Percentiles rank a stretch among this genome's conserved stretches.
Evolutionary conservation across 1,284 basidiomycete species (phyloP).

Genomic region (Leccinum subfulvum): DNA sequence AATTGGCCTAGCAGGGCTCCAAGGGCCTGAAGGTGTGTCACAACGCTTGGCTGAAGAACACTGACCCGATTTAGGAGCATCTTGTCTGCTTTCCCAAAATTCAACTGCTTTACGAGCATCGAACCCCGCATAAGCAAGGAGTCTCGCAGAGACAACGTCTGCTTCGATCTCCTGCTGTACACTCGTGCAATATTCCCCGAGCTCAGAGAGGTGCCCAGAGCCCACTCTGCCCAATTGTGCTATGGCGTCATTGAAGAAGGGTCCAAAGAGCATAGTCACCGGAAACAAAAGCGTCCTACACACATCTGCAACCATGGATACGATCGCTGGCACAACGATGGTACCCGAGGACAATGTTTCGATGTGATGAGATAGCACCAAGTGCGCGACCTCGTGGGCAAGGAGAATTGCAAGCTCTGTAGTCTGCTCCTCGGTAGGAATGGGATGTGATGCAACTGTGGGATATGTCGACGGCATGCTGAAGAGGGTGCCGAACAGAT

Average conservation of each 20-base stretch:
- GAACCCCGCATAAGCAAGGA: conserved; percentile 86
- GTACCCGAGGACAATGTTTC: conserved; percentile 83
- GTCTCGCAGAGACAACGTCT: conserved; percentile 81
- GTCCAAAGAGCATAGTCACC: conserved; percentile 84
- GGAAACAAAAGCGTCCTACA: conserved; percentile 79
- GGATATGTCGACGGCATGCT: conserved; percentile 33
- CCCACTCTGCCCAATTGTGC: conserved; percentile 76
- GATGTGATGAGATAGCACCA: conserved; percentile 84
- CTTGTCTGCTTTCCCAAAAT: conserved; percentile 67
- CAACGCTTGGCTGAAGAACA: conserved; percentile 36
- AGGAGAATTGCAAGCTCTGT: conserved; percentile 82
- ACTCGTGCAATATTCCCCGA: conserved; percentile 71
- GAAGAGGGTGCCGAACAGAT: conserved; percentile 48
- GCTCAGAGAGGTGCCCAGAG: conserved; percentile 67
- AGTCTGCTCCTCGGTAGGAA: conserved; percentile 79
- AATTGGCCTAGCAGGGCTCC: conserved; percentile 27
- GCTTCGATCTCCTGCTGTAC: conserved; percentile 83
- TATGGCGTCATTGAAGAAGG: conserved; percentile 88
- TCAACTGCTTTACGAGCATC: conserved; percentile 72
- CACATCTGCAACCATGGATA: conserved; percentile 76
- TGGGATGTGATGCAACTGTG: conserved; percentile 33
- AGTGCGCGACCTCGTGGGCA: conserved; percentile 85
- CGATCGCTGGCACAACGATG: conserved; percentile 76
- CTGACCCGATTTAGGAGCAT: conserved; percentile 34
- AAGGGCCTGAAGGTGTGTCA: conserved; percentile 6